Base-by-base conservation (phyloP, 192 early-diverging fungal genomes). In the Backusella circina region DNA sequence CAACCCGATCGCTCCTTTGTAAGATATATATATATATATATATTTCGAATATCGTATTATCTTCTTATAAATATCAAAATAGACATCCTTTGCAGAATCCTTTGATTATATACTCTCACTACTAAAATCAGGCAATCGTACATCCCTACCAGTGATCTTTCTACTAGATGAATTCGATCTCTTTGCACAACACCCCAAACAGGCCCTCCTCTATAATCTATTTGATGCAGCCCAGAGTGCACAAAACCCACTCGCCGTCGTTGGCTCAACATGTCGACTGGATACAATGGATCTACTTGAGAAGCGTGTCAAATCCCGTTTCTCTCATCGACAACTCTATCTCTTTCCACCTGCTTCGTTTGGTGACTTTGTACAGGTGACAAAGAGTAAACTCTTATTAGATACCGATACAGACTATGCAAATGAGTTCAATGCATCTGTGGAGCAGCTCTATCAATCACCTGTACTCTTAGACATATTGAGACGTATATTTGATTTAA, bases 271-370 rank as follows among this genome's bases (percentile, higher is more conserved):
- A 1, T 88, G 90, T 44, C 87, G 96, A 12, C 77, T 93, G 70
- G 95, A 97, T 77, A 89, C 91, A 15, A 83, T 97, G 38, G 91
- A 93, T 50, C 76, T 96, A 35, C 76, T 99, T 35, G 96, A 98
- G 81, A 98, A 98, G 75, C 92, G 96, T 12, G 96, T 98, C 38
- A 96, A 97, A 74, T 97, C 95, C 28, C 88, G 96, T 33, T 98
- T 97, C 83, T 96, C 95, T 12, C 94, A 97, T 75, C 87, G 95
- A 9, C 90, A 91, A 36, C 90, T 97, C 12, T 87, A 92, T 68
- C 82, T 94, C 5, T 91, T 91, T 76, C 85, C 90, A 0, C 78
- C 90, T 2, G 47, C 80, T 30, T 81, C 74, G 0, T 82, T 91
- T 75, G 84, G 87, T 23, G 86, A 88, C 5, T 95, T 92, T 74